Conservation (phyloP, 2,329 filamentous ascomycete genomes). For the Penicillium sumatraense region DNA sequence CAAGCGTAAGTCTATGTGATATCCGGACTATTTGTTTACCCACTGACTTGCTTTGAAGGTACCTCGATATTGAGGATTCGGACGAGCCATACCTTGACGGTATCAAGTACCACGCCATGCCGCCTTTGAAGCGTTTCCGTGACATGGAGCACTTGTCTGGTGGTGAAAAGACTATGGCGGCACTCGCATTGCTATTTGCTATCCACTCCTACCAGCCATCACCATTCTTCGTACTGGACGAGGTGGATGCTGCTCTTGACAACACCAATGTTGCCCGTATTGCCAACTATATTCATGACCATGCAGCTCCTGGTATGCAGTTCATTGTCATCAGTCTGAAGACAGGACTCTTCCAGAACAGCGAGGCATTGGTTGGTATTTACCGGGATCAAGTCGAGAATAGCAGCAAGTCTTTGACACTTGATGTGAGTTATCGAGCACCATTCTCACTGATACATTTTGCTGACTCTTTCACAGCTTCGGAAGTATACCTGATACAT, state of each 20-base stretch:
- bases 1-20: constrained; percentile 61
- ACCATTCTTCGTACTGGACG: constrained; percentile 97
- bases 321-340: constrained; percentile 98
- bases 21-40: neutral
- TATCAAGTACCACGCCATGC: constrained; percentile 99
- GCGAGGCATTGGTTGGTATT: constrained; percentile 91
- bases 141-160: constrained; percentile 99
- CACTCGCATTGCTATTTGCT: constrained; percentile 92
- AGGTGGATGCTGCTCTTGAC: constrained; percentile 97
- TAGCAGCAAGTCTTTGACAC: constrained; percentile 84
- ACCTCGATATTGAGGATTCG: constrained; percentile 94
- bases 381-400: constrained; percentile 95
- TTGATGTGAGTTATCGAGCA: constrained; percentile 76
- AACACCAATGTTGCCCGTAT: constrained; percentile 97
- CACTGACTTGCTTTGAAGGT: constrained; percentile 46
- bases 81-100: constrained; percentile 94
- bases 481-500: constrained; percentile 38
- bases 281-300: constrained; percentile 92
- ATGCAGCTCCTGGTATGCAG: constrained; percentile 96
- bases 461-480: constrained; percentile 29
- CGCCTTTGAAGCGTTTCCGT: constrained; percentile 94
- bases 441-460: neutral
- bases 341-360: constrained; percentile 93
- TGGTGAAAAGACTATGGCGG: constrained; percentile 98
- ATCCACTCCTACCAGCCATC: constrained; percentile 95